Percentiles rank a stretch among this genome's conserved stretches.
These are phyloP conservation scores for Brassica juncea DNA, from an alignment of 345 rosid species.

Conservation along the genomic window DNA sequence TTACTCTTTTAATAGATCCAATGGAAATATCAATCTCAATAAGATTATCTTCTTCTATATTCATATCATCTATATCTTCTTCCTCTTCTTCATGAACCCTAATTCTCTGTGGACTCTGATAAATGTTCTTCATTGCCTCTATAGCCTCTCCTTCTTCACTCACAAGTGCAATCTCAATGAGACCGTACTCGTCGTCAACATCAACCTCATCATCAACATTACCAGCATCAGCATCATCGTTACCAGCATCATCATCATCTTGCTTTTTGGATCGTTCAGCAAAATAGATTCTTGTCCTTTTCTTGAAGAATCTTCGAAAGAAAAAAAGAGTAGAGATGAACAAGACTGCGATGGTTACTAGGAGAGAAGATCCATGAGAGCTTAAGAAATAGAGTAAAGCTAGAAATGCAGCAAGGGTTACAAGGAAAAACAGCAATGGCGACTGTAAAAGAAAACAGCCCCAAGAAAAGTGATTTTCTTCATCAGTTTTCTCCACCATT, in stretches of 20 bases:
- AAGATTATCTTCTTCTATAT: slow-evolving; percentile 63
- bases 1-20: slow-evolving; percentile 63
- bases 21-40: slow-evolving; percentile 79
- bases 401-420: not conserved
- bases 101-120: slow-evolving; percentile 20
- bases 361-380: slow-evolving; percentile 21
- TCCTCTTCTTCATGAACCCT: slow-evolving; percentile 2
- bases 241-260: slow-evolving; percentile 23
- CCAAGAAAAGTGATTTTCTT: slow-evolving; percentile 30
- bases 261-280: slow-evolving; percentile 21
- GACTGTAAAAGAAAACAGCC: slow-evolving; percentile 23
- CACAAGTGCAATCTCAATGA: slow-evolving; percentile 33
- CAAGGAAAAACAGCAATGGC: slow-evolving; percentile 23
- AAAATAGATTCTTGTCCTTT: not conserved
- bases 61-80: slow-evolving; percentile 38
- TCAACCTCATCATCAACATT: not conserved
- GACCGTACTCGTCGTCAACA: slow-evolving; percentile 22
- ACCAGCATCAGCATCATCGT: slow-evolving; percentile 11
- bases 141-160: slow-evolving; percentile 7
- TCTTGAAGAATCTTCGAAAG: slow-evolving; percentile 11
- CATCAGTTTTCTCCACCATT: slow-evolving; percentile 26
- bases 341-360: slow-evolving; percentile 19
- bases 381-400: slow-evolving; percentile 11
- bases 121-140: slow-evolving; percentile 13
- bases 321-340: slow-evolving; percentile 21